These are phyloP conservation scores for Monascus ruber DNA, from an alignment of 2,329 filamentous ascomycete genomes.

Conservation along the genomic window DNA sequence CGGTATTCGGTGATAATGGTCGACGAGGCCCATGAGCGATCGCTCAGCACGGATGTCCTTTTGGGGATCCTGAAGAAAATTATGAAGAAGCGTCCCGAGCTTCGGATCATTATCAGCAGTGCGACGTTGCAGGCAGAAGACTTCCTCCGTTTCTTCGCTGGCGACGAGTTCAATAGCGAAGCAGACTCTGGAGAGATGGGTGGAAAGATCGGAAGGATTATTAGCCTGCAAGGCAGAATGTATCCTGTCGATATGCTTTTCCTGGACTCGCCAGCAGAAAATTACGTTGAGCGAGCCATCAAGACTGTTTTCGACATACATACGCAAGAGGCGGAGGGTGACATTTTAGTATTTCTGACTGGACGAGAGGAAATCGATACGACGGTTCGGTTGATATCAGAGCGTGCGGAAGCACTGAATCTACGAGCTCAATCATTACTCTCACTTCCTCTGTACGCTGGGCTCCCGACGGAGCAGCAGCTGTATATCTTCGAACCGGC, in stretches of 20 bases:
- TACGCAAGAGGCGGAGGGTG: constrained; percentile 64
- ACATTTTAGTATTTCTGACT: constrained; percentile 84
- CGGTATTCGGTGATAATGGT: constrained; percentile 96
- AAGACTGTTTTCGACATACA: constrained; percentile 83
- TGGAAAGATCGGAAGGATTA: constrained; percentile 49
- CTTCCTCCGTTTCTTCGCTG: constrained; percentile 67
- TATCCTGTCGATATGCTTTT: constrained; percentile 84
- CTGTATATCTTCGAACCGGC: constrained; percentile 88
- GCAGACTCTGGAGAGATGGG: constrained; percentile 23
- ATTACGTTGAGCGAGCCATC: constrained; percentile 77
- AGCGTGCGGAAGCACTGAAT: constrained; percentile 55
- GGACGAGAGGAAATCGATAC: constrained; percentile 87
- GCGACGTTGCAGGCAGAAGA: constrained; percentile 84
- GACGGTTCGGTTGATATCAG: constrained; percentile 65
- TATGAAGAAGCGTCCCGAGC: constrained; percentile 61
- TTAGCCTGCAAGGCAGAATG: constrained; percentile 76
- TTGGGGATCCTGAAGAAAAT: constrained; percentile 90
- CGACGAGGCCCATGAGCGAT: constrained; percentile 91
- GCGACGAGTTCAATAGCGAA: constrained; percentile 28
- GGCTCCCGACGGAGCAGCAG: constrained; percentile 79
- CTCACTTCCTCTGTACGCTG: constrained; percentile 75
- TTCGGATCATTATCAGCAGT: constrained; percentile 84
- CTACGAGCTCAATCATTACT: constrained; percentile 50
- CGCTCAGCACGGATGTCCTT: constrained; percentile 81
- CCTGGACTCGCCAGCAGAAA: constrained; percentile 62